These are phyloP conservation scores for Penicillium sp. DNA, from an alignment of 2,329 filamentous ascomycete species.

Conservation along the genomic window DNA sequence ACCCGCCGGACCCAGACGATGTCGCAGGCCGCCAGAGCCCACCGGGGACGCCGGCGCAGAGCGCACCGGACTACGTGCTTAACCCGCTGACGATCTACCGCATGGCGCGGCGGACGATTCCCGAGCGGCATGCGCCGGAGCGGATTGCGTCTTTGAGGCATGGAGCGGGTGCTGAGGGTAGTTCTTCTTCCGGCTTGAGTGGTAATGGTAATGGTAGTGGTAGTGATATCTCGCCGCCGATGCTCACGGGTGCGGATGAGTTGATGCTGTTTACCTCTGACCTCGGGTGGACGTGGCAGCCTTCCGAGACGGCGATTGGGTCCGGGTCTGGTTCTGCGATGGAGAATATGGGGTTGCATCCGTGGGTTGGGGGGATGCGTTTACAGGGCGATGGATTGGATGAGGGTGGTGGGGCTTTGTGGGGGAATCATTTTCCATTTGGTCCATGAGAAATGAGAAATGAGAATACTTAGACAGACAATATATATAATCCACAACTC, in stretches of 20 bases:
- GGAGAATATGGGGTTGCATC: slow-evolving; percentile 9
- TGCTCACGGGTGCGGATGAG: slow-evolving; percentile 7
- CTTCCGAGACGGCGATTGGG: slow-evolving; percentile 12
- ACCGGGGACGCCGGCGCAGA: slow-evolving; percentile 12
- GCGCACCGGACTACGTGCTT: slow-evolving; percentile 16
- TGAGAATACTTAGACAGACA: neutral
- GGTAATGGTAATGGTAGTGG: no score
- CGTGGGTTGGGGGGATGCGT: slow-evolving; percentile 11
- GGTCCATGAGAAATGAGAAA: neutral
- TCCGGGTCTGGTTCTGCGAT: neutral
- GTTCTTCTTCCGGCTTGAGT: no score
- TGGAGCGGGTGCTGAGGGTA: neutral
- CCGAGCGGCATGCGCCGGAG: slow-evolving; percentile 16
- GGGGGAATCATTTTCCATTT: slow-evolving; percentile 16
- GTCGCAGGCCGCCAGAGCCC: slow-evolving; percentile 6
- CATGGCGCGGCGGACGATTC: slow-evolving; percentile 15
- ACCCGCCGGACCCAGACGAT: slow-evolving; percentile 11
- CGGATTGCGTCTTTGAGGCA: slow-evolving; percentile 3
- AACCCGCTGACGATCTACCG: slow-evolving; percentile 15
- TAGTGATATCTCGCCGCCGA: slow-evolving; percentile 7
- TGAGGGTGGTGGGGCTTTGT: neutral
- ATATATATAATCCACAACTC: no score
- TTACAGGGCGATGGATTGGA: neutral
- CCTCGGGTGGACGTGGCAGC: slow-evolving; percentile 17
- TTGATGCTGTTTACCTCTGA: slow-evolving; percentile 16